These are phyloP conservation scores for Micractinium sp. DNA, from an alignment of 139 green algal species.

Conservation along the genomic window DNA sequence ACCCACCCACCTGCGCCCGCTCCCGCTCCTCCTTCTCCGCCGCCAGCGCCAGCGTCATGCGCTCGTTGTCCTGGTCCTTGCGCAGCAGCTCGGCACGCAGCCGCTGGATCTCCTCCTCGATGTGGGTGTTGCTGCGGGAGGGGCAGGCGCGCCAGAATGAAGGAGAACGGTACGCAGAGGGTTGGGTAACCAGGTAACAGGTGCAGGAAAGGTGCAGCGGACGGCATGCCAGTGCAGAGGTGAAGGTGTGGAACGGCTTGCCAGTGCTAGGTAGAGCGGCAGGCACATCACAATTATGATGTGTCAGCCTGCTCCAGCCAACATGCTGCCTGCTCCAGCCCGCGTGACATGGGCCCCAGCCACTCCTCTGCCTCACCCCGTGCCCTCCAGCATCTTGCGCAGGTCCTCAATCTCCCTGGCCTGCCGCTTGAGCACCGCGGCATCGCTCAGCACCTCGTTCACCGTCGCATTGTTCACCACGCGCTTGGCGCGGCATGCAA, in stretches of 20 bases:
- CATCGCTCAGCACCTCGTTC: constrained; percentile 88
- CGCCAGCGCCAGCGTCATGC: constrained; percentile 72
- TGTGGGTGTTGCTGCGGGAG: constrained; percentile 52
- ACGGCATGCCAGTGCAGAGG: background rate
- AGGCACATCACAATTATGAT: too few species aligned
- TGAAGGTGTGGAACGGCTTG: too few species aligned
- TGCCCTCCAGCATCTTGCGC: constrained; percentile 61
- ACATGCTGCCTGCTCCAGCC: background rate
- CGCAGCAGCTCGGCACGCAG: constrained; percentile 76
- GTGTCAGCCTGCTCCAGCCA: too few species aligned
- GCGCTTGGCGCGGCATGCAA: constrained; percentile 91
- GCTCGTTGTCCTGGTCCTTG: constrained; percentile 84
- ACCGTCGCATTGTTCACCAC: constrained; percentile 93
- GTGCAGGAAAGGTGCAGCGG: background rate
- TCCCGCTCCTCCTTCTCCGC: constrained; percentile 80
- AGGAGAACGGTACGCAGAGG: background rate
- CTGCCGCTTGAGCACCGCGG: constrained; percentile 90
- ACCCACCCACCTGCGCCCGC: constrained; percentile 55
- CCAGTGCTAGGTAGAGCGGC: too few species aligned
- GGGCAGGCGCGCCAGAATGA: background rate
- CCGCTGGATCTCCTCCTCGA: constrained; percentile 72
- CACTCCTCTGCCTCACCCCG: constrained; percentile 27
- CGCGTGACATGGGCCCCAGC: too few species aligned
- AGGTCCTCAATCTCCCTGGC: constrained; percentile 78
- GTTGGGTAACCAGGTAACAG: background rate